Percentiles rank a stretch among this genome's conserved stretches.
Conservation (phyloP, 2,329 filamentous ascomycete genomes). For the Neurospora sp. region DNA sequence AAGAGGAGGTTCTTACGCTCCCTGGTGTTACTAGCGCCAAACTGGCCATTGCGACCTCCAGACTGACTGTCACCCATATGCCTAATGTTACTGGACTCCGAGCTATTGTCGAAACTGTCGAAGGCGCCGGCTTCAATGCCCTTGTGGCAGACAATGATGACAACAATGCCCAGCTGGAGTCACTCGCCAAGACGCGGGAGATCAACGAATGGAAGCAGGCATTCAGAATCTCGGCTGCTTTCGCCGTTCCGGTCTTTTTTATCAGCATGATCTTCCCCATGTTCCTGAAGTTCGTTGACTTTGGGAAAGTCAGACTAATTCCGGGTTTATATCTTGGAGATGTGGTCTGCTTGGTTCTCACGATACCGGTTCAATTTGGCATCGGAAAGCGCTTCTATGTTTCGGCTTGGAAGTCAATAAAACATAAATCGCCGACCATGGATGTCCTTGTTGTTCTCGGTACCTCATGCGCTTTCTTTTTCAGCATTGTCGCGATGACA, state of each 20-base stretch:
- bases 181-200: slow-evolving; percentile 89
- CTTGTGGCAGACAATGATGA: slow-evolving; percentile 86
- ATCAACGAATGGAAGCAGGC: slow-evolving; percentile 86
- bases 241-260: slow-evolving; percentile 83
- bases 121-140: slow-evolving; percentile 78
- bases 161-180: slow-evolving; percentile 93
- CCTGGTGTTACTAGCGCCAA: slow-evolving; percentile 66
- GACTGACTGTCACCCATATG: slow-evolving; percentile 65
- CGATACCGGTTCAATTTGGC: slow-evolving; percentile 91
- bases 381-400: slow-evolving; percentile 90
- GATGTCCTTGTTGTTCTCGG: slow-evolving; percentile 91
- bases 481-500: slow-evolving; percentile 79
- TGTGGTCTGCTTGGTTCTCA: slow-evolving; percentile 71
- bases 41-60: slow-evolving; percentile 63
- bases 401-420: slow-evolving; percentile 87
- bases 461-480: slow-evolving; percentile 93
- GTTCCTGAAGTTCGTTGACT: slow-evolving; percentile 65
- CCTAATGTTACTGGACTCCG: slow-evolving; percentile 67
- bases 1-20: slow-evolving; percentile 53
- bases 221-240: slow-evolving; percentile 66
- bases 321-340: slow-evolving; percentile 83
- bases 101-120: slow-evolving; percentile 70
- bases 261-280: slow-evolving; percentile 94
- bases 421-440: slow-evolving; percentile 91
- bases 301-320: slow-evolving; percentile 57